Percentiles rank a stretch among this genome's conserved stretches.
phyloP scores from a whole-genome alignment of 495 filamentous ascomycete species.

The Penicillium malachiteum region DNA sequence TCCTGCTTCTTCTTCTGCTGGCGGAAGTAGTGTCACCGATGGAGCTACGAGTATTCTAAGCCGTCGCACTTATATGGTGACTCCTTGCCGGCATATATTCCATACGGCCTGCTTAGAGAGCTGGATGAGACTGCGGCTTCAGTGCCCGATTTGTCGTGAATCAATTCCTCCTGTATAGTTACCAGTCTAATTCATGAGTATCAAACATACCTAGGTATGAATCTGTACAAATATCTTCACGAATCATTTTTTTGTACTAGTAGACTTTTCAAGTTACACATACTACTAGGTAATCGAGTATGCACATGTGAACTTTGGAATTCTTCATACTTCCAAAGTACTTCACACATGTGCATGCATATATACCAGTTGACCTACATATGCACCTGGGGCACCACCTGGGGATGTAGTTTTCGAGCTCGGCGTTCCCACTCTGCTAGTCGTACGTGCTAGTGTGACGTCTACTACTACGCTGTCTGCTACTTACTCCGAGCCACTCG shows the following conservation, averaged over 20 bases:
- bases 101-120: slow-evolving; percentile 91
- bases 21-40: slow-evolving; percentile 49
- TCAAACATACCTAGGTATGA: background rate
- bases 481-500: too few species aligned
- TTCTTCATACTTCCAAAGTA: background rate
- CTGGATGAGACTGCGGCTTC: slow-evolving; percentile 90
- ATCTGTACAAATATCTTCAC: background rate
- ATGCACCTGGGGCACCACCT: too few species aligned
- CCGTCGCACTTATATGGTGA: slow-evolving; percentile 89
- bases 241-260: too few species aligned
- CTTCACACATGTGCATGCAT: too few species aligned
- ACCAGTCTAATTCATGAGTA: background rate
- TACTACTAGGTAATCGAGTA: too few species aligned
- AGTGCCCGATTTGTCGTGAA: slow-evolving; percentile 96
- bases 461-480: too few species aligned
- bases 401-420: too few species aligned
- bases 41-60: slow-evolving; percentile 71
- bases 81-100: slow-evolving; percentile 94
- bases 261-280: too few species aligned
- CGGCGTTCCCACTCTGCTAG: too few species aligned
- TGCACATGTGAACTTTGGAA: background rate
- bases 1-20: slow-evolving; percentile 49
- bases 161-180: slow-evolving; percentile 74
- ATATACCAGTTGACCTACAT: too few species aligned
- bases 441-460: too few species aligned